Evolutionary conservation across 164 flowering plant species (phyloP).

Genomic region (Hamamelis virginiana): DNA sequence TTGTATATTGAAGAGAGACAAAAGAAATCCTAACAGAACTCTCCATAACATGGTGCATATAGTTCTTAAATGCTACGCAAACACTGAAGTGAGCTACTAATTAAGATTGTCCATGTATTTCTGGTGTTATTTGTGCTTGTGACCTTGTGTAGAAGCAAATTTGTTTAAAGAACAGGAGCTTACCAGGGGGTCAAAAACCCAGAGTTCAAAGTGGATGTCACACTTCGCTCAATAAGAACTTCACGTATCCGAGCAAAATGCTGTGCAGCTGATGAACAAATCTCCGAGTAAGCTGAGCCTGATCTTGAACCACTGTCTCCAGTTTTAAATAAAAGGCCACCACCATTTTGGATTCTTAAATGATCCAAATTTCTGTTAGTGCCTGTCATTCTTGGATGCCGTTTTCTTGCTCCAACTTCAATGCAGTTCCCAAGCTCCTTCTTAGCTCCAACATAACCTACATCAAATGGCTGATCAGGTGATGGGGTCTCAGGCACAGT

Average conservation of each 20-base stretch:
- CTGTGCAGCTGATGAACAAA: slow-evolving; percentile 81
- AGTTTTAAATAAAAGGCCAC: slow-evolving; percentile 43
- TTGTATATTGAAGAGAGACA: too few species aligned
- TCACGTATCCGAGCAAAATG: slow-evolving; percentile 95
- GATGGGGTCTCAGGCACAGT: slow-evolving; percentile 98
- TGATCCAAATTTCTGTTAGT: slow-evolving; percentile 42
- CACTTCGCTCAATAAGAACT: slow-evolving; percentile 85
- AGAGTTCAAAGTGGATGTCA: slow-evolving; percentile 81
- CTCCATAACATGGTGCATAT: too few species aligned
- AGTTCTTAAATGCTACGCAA: too few species aligned
- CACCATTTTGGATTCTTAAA: slow-evolving; percentile 45
- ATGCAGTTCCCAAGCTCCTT: slow-evolving; percentile 60
- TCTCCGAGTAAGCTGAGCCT: slow-evolving; percentile 75
- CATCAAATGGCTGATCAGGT: slow-evolving; percentile 84
- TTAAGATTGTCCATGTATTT: too few species aligned
- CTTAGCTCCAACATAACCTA: slow-evolving; percentile 40
- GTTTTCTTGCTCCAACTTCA: slow-evolving; percentile 68
- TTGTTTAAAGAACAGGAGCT: slow-evolving; percentile 18
- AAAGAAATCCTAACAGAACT: too few species aligned
- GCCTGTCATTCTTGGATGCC: slow-evolving; percentile 51
- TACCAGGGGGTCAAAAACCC: slow-evolving; percentile 96
- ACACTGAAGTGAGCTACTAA: too few species aligned
- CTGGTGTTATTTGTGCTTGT: too few species aligned
- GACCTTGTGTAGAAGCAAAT: background rate
- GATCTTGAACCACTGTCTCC: slow-evolving; percentile 53